Evolutionary conservation across 1,284 basidiomycete genomes (phyloP).

Genomic region (Cutaneotrichosporon cyanovorans): DNA sequence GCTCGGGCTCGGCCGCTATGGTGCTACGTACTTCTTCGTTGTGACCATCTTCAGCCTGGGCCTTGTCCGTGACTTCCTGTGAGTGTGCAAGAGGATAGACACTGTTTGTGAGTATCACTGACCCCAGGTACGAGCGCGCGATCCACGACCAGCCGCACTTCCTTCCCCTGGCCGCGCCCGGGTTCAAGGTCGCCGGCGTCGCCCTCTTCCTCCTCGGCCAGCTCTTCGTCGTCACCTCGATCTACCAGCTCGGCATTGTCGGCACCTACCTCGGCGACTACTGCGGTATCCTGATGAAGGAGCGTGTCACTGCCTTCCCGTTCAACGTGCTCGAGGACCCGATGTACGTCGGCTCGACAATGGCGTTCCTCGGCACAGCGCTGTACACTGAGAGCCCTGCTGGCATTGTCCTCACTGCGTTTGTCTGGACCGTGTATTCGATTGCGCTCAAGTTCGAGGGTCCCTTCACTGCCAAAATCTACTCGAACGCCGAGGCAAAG

Average conservation of each 20-base stretch:
- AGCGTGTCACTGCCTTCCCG: constrained; percentile 69
- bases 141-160: constrained; percentile 36
- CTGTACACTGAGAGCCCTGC: constrained; percentile 70
- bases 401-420: constrained; percentile 64
- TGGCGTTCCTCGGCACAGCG: constrained; percentile 75
- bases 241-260: constrained; percentile 84
- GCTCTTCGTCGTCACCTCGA: constrained; percentile 75
- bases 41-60: constrained; percentile 81
- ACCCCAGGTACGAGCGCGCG: constrained; percentile 34
- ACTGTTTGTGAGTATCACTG: not conserved
- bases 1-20: constrained; percentile 58
- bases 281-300: constrained; percentile 96
- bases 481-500: constrained; percentile 28
- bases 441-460: constrained; percentile 78
- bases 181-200: constrained; percentile 56
- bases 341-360: constrained; percentile 89
- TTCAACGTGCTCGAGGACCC: constrained; percentile 91
- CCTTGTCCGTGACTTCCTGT: constrained; percentile 78
- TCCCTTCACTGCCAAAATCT: constrained; percentile 48
- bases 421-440: constrained; percentile 73
- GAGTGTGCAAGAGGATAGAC: too few relatives aligned
- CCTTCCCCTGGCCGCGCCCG: constrained; percentile 51
- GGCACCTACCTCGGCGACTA: constrained; percentile 90
- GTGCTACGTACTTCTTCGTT: constrained; percentile 87
- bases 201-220: constrained; percentile 66